phyloP scores from a whole-genome alignment of 495 filamentous ascomycete species.

The Daldinia vernicosa region DNA sequence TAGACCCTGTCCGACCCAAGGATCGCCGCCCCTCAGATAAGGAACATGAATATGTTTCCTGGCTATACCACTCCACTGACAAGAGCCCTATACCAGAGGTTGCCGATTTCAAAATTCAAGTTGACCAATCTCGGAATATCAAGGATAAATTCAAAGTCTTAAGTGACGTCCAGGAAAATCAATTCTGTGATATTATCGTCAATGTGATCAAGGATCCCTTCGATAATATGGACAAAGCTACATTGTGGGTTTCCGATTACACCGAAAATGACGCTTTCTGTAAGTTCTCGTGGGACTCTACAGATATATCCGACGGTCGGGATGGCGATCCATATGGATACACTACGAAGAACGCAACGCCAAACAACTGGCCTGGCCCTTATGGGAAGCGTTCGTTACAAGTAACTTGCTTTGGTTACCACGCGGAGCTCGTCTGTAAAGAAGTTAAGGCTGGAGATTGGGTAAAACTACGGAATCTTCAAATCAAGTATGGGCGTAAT shows the following conservation, averaged over 20 bases:
- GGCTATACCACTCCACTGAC: slow-evolving; percentile 52
- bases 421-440: slow-evolving; percentile 65
- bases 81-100: slow-evolving; percentile 55
- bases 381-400: slow-evolving; percentile 77
- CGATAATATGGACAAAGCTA: slow-evolving; percentile 56
- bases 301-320: slow-evolving; percentile 47
- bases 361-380: slow-evolving; percentile 75
- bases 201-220: slow-evolving; percentile 75
- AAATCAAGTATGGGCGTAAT: slow-evolving; percentile 66
- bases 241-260: slow-evolving; percentile 88
- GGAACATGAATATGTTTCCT: slow-evolving; percentile 53
- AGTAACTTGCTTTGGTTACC: slow-evolving; percentile 74
- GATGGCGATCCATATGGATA: slow-evolving; percentile 49
- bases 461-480: slow-evolving; percentile 75
- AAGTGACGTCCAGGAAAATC: slow-evolving; percentile 65
- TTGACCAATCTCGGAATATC: slow-evolving; percentile 49
- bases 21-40: slow-evolving; percentile 30
- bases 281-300: slow-evolving; percentile 60
- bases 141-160: slow-evolving; percentile 71
- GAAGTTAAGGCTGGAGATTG: slow-evolving; percentile 67
- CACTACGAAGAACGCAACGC: slow-evolving; percentile 10
- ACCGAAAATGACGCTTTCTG: slow-evolving; percentile 72
- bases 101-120: slow-evolving; percentile 54
- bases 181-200: slow-evolving; percentile 76
- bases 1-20: slow-evolving; percentile 8